These are phyloP conservation scores for Geranium brycei DNA, from an alignment of 345 rosid species.

Conservation along the genomic window DNA sequence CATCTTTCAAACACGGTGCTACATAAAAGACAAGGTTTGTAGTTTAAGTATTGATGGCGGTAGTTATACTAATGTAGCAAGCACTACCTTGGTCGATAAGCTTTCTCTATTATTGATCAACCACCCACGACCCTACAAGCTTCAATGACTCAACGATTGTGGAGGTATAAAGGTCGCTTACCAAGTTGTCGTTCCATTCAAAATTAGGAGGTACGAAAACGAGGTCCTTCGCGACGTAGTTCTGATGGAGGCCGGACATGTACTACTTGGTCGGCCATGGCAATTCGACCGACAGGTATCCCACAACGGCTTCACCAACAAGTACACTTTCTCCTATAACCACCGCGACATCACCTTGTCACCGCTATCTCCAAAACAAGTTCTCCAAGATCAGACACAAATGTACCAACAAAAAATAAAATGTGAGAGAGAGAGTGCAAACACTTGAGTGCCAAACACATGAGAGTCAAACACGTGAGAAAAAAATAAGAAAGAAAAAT, in stretches of 20 bases:
- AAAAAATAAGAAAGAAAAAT: no score
- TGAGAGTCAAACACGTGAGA: no score
- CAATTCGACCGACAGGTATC: no score
- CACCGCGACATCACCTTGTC: neutral
- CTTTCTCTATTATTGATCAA: neutral
- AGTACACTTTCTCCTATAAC: neutral
- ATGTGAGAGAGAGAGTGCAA: neutral
- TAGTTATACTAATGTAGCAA: neutral
- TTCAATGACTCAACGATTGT: neutral
- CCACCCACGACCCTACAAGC: constrained; percentile 3
- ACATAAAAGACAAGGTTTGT: neutral
- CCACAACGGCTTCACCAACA: neutral
- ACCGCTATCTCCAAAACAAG: neutral
- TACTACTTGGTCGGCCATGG: no score
- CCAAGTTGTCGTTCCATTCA: neutral
- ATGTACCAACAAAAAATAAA: neutral
- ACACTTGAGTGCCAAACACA: neutral
- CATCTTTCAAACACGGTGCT: neutral
- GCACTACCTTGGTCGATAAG: neutral
- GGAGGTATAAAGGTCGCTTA: neutral
- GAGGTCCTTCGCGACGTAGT: neutral
- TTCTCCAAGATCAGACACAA: neutral
- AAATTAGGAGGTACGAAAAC: neutral
- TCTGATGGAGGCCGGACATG: neutral
- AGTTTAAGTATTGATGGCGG: neutral